phyloP scores from a whole-genome alignment of 495 filamentous ascomycete species.

The Pyronema domesticum region DNA sequence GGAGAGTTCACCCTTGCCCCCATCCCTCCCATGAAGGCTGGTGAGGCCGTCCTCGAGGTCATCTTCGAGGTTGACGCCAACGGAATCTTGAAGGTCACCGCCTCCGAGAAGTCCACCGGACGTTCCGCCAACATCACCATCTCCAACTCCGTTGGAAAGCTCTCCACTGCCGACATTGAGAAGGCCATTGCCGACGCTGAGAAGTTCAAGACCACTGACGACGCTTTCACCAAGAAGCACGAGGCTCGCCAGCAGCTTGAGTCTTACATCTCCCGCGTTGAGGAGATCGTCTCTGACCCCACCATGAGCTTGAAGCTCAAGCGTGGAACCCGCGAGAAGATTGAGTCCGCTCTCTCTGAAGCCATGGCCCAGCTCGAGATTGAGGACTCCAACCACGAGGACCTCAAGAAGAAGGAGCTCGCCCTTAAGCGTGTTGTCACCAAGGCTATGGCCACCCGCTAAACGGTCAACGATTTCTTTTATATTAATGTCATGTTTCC shows the following conservation, averaged over 20 bases:
- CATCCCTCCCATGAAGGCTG: conserved; percentile 92
- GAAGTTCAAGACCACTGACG: conserved; percentile 96
- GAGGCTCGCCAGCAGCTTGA: conserved; percentile 97
- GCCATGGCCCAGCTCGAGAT: conserved; percentile 77
- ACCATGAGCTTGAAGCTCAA: conserved; percentile 93
- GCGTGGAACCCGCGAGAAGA: conserved; percentile 98
- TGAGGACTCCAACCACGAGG: conserved; percentile 75
- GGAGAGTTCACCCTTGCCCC: conserved; percentile 97
- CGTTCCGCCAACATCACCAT: conserved; percentile 99
- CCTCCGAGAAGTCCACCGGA: conserved; percentile 96
- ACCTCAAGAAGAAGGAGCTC: conserved; percentile 99
- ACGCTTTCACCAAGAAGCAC: conserved; percentile 97
- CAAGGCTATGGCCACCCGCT: conserved; percentile 56
- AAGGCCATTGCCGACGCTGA: conserved; percentile 90
- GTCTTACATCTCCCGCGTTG: conserved; percentile 95
- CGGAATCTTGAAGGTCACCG: conserved; percentile 99
- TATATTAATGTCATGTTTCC: conserved; percentile 3
- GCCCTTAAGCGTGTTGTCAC: conserved; percentile 94
- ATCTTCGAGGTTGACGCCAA: conserved; percentile 99
- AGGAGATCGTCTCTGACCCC: conserved; percentile 95
- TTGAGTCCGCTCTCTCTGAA: conserved; percentile 77
- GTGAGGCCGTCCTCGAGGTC: conserved; percentile 91
- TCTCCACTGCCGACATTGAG: conserved; percentile 87
- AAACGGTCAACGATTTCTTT: conserved; percentile 6
- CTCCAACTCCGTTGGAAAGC: conserved; percentile 98